A percentile compares a stretch with the other conserved stretches of the same genome.
Conservation (phyloP, 345 rosid genomes). For the Moringa oleifera region DNA sequence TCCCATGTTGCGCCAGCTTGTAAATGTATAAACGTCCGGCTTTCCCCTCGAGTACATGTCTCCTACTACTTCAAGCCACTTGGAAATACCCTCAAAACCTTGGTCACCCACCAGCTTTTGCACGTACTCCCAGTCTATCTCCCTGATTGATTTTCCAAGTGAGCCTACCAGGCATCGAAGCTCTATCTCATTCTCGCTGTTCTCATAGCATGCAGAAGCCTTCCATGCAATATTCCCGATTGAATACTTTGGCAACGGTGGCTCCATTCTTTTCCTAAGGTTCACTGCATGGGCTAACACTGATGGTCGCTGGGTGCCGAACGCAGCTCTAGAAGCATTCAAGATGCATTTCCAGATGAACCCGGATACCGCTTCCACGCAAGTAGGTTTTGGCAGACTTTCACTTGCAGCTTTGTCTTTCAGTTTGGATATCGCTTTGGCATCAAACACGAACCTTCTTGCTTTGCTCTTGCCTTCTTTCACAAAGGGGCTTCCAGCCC, state of each 20-base stretch:
- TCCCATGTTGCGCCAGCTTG: not conserved
- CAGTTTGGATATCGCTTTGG: not conserved
- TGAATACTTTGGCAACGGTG: not conserved
- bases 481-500: not conserved
- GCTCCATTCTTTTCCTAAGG: not conserved
- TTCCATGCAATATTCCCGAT: not conserved
- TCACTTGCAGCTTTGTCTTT: not conserved
- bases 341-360: not conserved
- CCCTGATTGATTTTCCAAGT: not conserved
- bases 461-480: not conserved
- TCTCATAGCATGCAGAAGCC: not conserved
- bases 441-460: conserved; percentile 7
- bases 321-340: not conserved
- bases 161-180: not conserved
- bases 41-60: not conserved
- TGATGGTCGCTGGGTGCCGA: not conserved
- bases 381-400: not conserved
- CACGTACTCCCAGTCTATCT: not conserved
- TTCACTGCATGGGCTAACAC: not conserved
- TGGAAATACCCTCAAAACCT: not conserved
- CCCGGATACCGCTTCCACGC: not conserved
- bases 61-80: not conserved
- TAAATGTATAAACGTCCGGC: not conserved
- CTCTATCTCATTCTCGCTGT: not conserved
- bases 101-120: not conserved